Conservation (phyloP, 2,329 filamentous ascomycete species). For the Akanthomyces lecanii region DNA sequence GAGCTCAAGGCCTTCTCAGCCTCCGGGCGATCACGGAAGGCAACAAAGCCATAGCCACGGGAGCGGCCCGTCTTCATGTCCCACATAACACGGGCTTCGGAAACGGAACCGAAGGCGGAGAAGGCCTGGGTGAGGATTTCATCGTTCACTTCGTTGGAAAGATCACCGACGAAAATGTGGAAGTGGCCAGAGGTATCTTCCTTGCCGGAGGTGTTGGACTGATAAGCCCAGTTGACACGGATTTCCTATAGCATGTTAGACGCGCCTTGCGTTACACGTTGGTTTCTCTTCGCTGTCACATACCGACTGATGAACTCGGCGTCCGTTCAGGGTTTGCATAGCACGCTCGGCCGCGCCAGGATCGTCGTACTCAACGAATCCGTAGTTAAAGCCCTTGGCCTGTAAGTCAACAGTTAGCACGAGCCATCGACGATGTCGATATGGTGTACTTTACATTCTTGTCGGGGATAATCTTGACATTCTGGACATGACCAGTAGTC, state of each 20-base stretch:
- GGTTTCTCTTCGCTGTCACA: conserved; percentile 27
- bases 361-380: conserved; percentile 98
- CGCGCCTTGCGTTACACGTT: not conserved
- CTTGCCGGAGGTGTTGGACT: conserved; percentile 90
- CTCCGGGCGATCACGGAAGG: conserved; percentile 88
- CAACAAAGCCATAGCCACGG: conserved; percentile 95
- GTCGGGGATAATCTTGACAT: conserved; percentile 98
- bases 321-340: conserved; percentile 94
- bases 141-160: conserved; percentile 98
- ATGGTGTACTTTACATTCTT: conserved; percentile 75
- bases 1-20: conserved; percentile 94
- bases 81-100: conserved; percentile 99
- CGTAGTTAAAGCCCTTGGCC: conserved; percentile 97
- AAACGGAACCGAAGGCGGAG: conserved; percentile 91
- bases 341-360: conserved; percentile 93
- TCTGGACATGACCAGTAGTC: conserved; percentile 96
- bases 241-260: conserved; percentile 67
- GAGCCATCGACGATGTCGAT: not conserved
- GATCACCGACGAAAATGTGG: conserved; percentile 96
- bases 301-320: conserved; percentile 92
- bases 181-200: conserved; percentile 98
- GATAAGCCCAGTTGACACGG: conserved; percentile 98
- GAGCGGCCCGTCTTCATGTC: conserved; percentile 99
- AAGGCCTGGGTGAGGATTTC: conserved; percentile 92
- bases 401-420: conserved; percentile 40